Evolutionary conservation across 2,329 filamentous ascomycete genomes (phyloP).

Genomic region (Beauveria varroae): DNA sequence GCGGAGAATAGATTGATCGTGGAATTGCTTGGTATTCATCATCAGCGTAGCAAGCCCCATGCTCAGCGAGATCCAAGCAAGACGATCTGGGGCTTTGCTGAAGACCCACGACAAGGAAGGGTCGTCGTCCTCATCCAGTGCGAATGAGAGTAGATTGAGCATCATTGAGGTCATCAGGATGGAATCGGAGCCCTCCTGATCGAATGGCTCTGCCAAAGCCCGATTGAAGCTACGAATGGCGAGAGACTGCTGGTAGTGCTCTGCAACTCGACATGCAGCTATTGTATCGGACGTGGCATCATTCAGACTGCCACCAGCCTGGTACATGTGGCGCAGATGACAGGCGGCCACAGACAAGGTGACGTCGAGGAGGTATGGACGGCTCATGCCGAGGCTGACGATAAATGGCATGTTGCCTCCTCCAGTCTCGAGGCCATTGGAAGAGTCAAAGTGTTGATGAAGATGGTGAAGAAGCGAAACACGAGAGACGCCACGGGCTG

Average conservation of each 20-base stretch:
- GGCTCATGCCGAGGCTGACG: slow-evolving; percentile 12
- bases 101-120: slow-evolving; percentile 18
- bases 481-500: slow-evolving; percentile 13
- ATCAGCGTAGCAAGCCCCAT: slow-evolving; percentile 18
- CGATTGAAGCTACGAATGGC: slow-evolving; percentile 17
- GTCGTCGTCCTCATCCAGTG: slow-evolving; percentile 11
- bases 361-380: slow-evolving; percentile 17
- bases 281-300: neutral
- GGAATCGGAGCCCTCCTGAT: slow-evolving; percentile 17
- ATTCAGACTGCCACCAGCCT: neutral
- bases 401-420: slow-evolving; percentile 11
- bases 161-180: slow-evolving; percentile 19
- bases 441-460: slow-evolving; percentile 6
- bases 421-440: slow-evolving; percentile 4
- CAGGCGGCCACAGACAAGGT: slow-evolving; percentile 19
- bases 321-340: slow-evolving; percentile 16
- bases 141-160: slow-evolving; percentile 19
- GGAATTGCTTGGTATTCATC: slow-evolving; percentile 14
- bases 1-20: slow-evolving; percentile 15
- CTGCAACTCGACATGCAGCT: slow-evolving; percentile 14
- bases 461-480: slow-evolving; percentile 15
- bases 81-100: slow-evolving; percentile 10
- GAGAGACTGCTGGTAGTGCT: slow-evolving; percentile 18
- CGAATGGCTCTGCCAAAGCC: slow-evolving; percentile 15
- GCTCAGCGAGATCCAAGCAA: slow-evolving; percentile 19